Percentiles rank a stretch among this genome's conserved stretches.
Conservation (phyloP, 768 basidiomycete genomes). For the Rhodocollybia butyracea region DNA sequence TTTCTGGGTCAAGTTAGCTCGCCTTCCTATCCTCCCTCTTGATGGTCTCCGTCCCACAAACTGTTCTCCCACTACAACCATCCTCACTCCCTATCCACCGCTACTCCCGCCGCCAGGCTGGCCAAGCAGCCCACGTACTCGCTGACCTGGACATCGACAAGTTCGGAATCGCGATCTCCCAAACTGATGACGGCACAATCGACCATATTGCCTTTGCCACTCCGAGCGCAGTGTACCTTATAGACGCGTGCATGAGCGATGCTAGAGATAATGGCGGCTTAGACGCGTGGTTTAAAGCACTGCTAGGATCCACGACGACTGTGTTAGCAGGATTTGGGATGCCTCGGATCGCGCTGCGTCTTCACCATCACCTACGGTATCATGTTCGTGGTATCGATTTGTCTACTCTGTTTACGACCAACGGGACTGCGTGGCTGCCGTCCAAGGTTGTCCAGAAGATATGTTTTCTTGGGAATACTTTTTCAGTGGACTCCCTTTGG, state of each 20-base stretch:
- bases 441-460: conserved; percentile 18
- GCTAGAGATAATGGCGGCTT: neutral
- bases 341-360: conserved; percentile 29
- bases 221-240: neutral
- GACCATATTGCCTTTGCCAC: conserved; percentile 5
- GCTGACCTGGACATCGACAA: neutral
- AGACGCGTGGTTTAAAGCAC: conserved; percentile 13
- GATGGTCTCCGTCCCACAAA: neutral
- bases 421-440: conserved; percentile 20
- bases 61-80: neutral
- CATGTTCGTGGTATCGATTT: conserved; percentile 36
- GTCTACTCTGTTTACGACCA: conserved; percentile 22
- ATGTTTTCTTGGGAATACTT: neutral
- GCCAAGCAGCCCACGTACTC: neutral
- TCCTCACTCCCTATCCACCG: neutral
- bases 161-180: conserved; percentile 3
- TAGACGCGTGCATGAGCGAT: neutral
- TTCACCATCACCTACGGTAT: conserved; percentile 22
- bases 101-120: neutral
- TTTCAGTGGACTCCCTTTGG: conserved; percentile 27
- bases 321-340: conserved; percentile 35
- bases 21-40: neutral
- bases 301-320: conserved; percentile 14
- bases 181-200: neutral
- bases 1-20: neutral